Percentiles rank a stretch among this genome's conserved stretches.
Evolutionary conservation across 2,329 filamentous ascomycete species (phyloP).

Genomic region (Fusarium sp.): DNA sequence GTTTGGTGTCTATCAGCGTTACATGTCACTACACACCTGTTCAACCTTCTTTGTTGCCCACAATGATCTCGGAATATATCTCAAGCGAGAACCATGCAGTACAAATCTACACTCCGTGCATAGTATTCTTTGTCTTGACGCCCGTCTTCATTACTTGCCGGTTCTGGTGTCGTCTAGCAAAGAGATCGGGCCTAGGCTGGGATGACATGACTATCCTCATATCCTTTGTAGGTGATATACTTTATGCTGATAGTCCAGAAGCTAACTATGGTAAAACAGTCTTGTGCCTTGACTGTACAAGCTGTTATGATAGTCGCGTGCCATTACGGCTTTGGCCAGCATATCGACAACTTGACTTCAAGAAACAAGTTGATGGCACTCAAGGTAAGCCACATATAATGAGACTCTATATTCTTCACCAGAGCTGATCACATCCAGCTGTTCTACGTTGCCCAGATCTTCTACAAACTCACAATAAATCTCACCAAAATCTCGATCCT

Average conservation of each 20-base stretch:
- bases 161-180: slow-evolving; percentile 54
- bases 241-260: neutral
- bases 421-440: slow-evolving; percentile 48
- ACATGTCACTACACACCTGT: slow-evolving; percentile 7
- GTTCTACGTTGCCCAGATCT: slow-evolving; percentile 63
- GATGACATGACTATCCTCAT: slow-evolving; percentile 58
- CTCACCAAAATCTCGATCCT: slow-evolving; percentile 64
- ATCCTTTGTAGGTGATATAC: slow-evolving; percentile 52
- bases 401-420: neutral
- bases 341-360: slow-evolving; percentile 50
- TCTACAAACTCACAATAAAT: slow-evolving; percentile 66
- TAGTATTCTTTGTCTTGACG: slow-evolving; percentile 57
- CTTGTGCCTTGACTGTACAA: slow-evolving; percentile 52
- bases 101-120: slow-evolving; percentile 53
- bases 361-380: slow-evolving; percentile 53
- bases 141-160: slow-evolving; percentile 55
- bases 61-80: slow-evolving; percentile 47
- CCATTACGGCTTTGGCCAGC: slow-evolving; percentile 56
- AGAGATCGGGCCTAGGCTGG: slow-evolving; percentile 51
- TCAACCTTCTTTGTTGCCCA: slow-evolving; percentile 4
- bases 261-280: slow-evolving; percentile 37
- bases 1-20: neutral
- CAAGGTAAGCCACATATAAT: slow-evolving; percentile 45
- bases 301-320: slow-evolving; percentile 56
- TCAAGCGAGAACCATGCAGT: slow-evolving; percentile 52